phyloP scores from a whole-genome alignment of 768 basidiomycete genomes.

The Leccinum fibrillosum region DNA sequence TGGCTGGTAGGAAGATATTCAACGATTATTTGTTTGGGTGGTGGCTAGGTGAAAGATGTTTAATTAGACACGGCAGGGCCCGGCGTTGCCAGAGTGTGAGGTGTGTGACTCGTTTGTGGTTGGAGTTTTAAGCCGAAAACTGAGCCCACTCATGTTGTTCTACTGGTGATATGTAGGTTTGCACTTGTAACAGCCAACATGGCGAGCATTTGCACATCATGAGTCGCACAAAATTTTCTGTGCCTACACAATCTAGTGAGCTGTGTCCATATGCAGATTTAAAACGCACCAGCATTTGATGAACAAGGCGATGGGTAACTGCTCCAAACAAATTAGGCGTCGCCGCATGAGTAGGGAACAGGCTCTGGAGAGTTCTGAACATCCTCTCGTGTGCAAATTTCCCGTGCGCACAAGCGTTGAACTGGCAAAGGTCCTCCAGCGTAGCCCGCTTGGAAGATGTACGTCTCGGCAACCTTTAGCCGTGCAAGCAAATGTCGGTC shows the following conservation, averaged over 20 bases:
- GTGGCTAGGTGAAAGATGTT: neutral
- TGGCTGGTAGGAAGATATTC: too few relatives aligned
- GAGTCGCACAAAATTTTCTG: constrained; percentile 40
- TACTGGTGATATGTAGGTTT: constrained; percentile 29
- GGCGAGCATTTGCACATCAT: constrained; percentile 79
- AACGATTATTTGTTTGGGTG: neutral
- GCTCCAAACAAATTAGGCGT: constrained; percentile 25
- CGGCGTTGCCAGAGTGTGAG: neutral
- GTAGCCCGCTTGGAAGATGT: constrained; percentile 47
- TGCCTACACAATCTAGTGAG: constrained; percentile 34
- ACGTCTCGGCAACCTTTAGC: constrained; percentile 57
- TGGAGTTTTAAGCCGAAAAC: neutral
- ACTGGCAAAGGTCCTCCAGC: constrained; percentile 48
- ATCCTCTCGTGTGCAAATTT: constrained; percentile 70
- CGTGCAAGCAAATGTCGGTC: constrained; percentile 44
- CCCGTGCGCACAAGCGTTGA: constrained; percentile 60
- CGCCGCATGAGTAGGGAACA: constrained; percentile 37
- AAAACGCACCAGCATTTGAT: constrained; percentile 43
- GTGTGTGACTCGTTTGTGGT: neutral
- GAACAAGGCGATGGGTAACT: constrained; percentile 38
- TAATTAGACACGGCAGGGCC: neutral
- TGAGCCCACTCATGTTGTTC: constrained; percentile 12
- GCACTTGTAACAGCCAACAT: constrained; percentile 57
- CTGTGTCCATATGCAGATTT: neutral
- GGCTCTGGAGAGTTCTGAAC: constrained; percentile 52